Evolutionary conservation across 2,329 filamentous ascomycete genomes (phyloP).

Genomic region (Salinomyces thailandicus): DNA sequence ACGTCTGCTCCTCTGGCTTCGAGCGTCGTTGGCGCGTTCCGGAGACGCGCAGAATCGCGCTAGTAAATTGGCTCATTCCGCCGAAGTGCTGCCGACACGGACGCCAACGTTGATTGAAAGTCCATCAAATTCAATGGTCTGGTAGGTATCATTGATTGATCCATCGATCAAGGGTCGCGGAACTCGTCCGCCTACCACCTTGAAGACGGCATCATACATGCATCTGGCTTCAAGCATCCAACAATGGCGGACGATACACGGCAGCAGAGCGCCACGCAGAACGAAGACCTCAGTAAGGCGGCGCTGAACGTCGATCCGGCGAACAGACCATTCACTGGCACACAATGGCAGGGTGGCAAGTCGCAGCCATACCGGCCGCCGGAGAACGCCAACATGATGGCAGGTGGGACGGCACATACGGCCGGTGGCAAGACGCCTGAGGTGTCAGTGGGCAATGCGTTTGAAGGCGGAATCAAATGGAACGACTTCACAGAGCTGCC

Average conservation of each 20-base stretch:
- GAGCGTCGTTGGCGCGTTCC: too few relatives aligned
- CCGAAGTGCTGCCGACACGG: too few relatives aligned
- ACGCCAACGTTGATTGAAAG: too few relatives aligned
- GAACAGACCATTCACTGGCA: slow-evolving; percentile 24
- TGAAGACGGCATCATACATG: slow-evolving; percentile 1
- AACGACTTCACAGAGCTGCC: slow-evolving; percentile 64
- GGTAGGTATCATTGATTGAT: too few relatives aligned
- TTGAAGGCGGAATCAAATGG: slow-evolving; percentile 52
- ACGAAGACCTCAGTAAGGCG: slow-evolving; percentile 19
- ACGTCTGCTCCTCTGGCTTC: neutral
- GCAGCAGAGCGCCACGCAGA: slow-evolving; percentile 24
- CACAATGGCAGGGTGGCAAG: slow-evolving; percentile 25
- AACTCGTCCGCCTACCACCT: too few relatives aligned
- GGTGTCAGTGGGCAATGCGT: slow-evolving; percentile 42
- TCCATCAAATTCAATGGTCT: too few relatives aligned
- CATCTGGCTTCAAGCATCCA: neutral
- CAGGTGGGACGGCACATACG: slow-evolving; percentile 49
- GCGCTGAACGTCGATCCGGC: slow-evolving; percentile 22
- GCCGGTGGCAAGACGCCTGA: slow-evolving; percentile 54
- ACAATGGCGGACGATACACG: slow-evolving; percentile 38
- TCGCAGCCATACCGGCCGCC: slow-evolving; percentile 18
- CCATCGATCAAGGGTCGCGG: too few relatives aligned
- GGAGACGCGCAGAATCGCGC: neutral
- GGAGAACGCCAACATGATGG: slow-evolving; percentile 45
- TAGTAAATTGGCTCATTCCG: too few relatives aligned